These are phyloP conservation scores for Posidonia oceanica DNA, from an alignment of 116 monocot genomes.

Conservation along the genomic window DNA sequence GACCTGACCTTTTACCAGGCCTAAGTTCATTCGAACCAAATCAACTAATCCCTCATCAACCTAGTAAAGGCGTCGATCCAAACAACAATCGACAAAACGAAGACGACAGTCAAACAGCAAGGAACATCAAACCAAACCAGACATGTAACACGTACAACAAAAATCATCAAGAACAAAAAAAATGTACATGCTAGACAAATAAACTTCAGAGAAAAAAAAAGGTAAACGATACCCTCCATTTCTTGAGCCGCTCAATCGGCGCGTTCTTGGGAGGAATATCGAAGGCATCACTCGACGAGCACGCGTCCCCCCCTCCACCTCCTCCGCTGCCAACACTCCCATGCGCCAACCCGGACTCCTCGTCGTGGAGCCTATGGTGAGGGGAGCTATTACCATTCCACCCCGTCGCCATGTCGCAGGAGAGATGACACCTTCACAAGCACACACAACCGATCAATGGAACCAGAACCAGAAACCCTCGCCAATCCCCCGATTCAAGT, in stretches of 20 bases:
- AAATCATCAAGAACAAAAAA: background rate
- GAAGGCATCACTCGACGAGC: constrained; percentile 30
- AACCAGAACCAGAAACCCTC: background rate
- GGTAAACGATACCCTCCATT: constrained; percentile 59
- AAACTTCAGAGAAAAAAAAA: background rate
- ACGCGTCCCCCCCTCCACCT: constrained; percentile 1
- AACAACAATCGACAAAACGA: background rate
- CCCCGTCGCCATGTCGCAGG: constrained; percentile 15
- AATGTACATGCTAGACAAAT: background rate
- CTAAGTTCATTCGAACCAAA: too few relatives aligned
- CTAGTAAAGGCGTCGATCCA: too few relatives aligned
- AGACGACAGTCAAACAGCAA: background rate
- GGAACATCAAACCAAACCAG: background rate
- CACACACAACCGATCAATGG: background rate
- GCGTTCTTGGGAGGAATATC: constrained; percentile 82
- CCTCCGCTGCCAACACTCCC: background rate
- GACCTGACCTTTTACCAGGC: too few relatives aligned
- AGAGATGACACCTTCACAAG: constrained; percentile 25
- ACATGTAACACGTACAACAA: background rate
- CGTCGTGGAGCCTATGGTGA: constrained; percentile 24
- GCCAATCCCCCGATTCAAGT: background rate
- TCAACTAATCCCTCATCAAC: too few relatives aligned
- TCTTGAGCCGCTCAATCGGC: constrained; percentile 55
- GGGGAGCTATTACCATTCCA: constrained; percentile 2
- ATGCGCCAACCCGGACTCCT: constrained; percentile 19